Evolutionary conservation across 2,329 filamentous ascomycete genomes (phyloP), one percentile per base, ranked within the genome.

Genomic region (Sordariomycetes sp.): DNA sequence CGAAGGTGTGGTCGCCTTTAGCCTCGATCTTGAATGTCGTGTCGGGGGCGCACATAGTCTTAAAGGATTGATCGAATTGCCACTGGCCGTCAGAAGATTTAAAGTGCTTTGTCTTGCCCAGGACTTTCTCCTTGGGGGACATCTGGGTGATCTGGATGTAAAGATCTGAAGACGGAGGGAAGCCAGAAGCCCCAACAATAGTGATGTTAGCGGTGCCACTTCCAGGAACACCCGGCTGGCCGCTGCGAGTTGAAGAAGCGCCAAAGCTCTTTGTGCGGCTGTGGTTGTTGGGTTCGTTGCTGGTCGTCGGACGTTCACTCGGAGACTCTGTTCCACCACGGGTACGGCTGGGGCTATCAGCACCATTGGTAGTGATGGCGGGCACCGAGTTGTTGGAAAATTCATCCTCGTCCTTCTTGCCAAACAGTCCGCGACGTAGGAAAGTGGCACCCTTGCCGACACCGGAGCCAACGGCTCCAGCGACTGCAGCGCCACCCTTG

Each of bases 401-500:
- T 15, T 73, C 70, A 34, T 75, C 75, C 10, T 72, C 70, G 35
- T 79, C 76, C 55, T 84, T 85, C 53, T 78, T 76, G 38, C 80
- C 70, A 49, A 80, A 82, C 58, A 96, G 79, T 14, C 86, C 86
- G 40, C 86, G 83, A 45, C 84, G 83, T 43, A 98, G 68, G 68
- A 96, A 95, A 0, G 85, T 88, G 6, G 87, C 92, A 30, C 87
- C 90, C 55, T 85, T 93, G 43, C 86, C 79, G 21, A 96, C 86
- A 24, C 83, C 81, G 38, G 86, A 83, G 16, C 82, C 82, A 3
- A 86, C 76, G 15, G 63, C 71, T 3, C 75, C 78, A 11, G 73
- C 82, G 24, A 86, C 88, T 24, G 82, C 81, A 37, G 79, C 82
- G 20, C 85, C 85, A 23, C 87, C 88, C 63, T 96, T 96, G 58